Evolutionary conservation across 495 filamentous ascomycete species (phyloP), one percentile per base, ranked within the genome.

Genomic region (Penicillium daleae): DNA sequence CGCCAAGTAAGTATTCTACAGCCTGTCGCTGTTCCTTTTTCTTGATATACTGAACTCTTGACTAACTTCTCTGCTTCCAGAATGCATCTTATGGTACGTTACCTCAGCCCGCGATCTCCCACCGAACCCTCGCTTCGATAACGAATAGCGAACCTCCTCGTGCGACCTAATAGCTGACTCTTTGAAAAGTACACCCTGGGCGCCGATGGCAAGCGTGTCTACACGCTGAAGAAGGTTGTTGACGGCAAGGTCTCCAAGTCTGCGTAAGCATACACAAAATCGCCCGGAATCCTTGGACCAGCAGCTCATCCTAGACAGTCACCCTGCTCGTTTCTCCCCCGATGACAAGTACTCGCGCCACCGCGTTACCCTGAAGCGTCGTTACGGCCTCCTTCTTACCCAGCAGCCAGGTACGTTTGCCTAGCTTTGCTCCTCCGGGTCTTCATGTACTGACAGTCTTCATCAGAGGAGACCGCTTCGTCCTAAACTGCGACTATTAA

Each of bases 341-440:
- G 95, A 99, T 80, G 95, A 99, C 82, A 96, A 95, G 81, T 97
- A 94, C 81, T 97, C 93, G 66, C 87, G 86, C 64, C 92, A 99
- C 79, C 87, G 95, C 66, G 91, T 97, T 33, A 92, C 91, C 19
- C 82, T 99, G 62, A 97, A 97, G 86, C 91, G 89, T 82, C 86
- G 95, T 71, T 97, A 94, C 75, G 89, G 87, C 27, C 84, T 97
- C 53, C 84, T 97, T 46, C 79, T 96, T 74, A 93, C 88, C 42
- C 91, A 97, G 83, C 87, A 92, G 77, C 82, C 90, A 56, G 73
- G 75, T 78, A 75, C 51, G 73, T 52, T 12, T 50, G 13, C 46
- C 9, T 24, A 46, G 10, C 19, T 10, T 12, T 21, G 31, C 15
- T 42, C 10, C 1, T 24, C 3, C 17, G 17, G n/a, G 12, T 39